These are phyloP conservation scores for Malbranchea zuffiana DNA, from an alignment of 2,329 filamentous ascomycete genomes.

Conservation along the genomic window DNA sequence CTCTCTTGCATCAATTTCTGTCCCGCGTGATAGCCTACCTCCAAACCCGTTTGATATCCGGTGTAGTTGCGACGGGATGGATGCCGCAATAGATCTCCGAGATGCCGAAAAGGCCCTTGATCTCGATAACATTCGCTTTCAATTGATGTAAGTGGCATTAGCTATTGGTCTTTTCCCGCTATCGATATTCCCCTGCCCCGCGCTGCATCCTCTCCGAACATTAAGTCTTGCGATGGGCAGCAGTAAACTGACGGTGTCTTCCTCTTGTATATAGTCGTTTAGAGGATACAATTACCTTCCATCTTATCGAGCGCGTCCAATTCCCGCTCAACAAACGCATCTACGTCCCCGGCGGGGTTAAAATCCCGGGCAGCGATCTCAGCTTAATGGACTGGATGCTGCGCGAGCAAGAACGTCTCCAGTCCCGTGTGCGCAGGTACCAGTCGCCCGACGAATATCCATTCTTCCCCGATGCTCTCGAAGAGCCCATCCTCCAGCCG, in stretches of 20 bases:
- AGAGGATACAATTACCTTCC: constrained; percentile 95
- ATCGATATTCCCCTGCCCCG: no score
- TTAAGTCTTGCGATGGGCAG: no score
- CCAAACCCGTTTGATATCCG: no score
- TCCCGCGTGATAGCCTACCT: no score
- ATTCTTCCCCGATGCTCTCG: constrained; percentile 78
- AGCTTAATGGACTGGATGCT: constrained; percentile 94
- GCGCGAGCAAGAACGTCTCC: constrained; percentile 75
- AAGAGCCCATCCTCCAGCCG: constrained; percentile 72
- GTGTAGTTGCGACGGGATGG: no score
- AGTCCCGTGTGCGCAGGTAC: constrained; percentile 88
- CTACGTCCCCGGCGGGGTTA: constrained; percentile 69
- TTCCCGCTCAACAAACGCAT: constrained; percentile 86
- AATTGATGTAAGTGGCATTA: constrained; percentile 66
- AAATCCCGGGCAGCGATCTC: constrained; percentile 59
- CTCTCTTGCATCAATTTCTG: no score
- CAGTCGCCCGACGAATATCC: constrained; percentile 95
- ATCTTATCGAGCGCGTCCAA: constrained; percentile 94
- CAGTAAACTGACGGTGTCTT: no score
- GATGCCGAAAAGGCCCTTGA: constrained; percentile 79
- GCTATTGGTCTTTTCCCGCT: no score
- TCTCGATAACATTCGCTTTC: constrained; percentile 81
- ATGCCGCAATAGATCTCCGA: constrained; percentile 76
- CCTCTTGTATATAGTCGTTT: no score
- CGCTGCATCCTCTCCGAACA: no score